These are phyloP conservation scores for Bacidia rubella DNA, from an alignment of 495 filamentous ascomycete species.

Conservation along the genomic window DNA sequence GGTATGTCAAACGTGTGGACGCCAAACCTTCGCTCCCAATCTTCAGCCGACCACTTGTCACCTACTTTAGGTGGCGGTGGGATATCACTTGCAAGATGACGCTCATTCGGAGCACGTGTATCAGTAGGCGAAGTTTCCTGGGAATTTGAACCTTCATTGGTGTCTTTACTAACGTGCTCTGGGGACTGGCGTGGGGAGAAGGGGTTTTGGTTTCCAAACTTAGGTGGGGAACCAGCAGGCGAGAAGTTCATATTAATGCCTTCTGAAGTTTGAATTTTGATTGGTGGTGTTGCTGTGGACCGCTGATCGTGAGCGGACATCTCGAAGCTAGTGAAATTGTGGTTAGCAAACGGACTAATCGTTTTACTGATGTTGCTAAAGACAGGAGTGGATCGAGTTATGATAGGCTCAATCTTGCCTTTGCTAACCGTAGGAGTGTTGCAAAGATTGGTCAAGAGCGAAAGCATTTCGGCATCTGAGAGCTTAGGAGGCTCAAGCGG, in stretches of 20 bases:
- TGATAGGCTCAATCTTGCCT: neutral
- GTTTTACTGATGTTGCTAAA: neutral
- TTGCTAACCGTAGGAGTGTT: slow-evolving; percentile 6
- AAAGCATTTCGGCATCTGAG: neutral
- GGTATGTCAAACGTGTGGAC: slow-evolving; percentile 3
- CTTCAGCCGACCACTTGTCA: slow-evolving; percentile 5
- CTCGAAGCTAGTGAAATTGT: slow-evolving; percentile 32
- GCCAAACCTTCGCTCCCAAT: slow-evolving; percentile 3
- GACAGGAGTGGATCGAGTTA: neutral
- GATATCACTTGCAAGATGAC: neutral
- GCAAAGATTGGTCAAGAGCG: slow-evolving; percentile 17
- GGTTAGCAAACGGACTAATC: slow-evolving; percentile 12
- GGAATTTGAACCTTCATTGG: neutral
- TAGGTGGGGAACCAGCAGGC: slow-evolving; percentile 44
- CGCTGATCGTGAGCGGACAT: slow-evolving; percentile 24
- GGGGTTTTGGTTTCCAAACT: slow-evolving; percentile 24
- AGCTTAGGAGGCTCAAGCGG: slow-evolving; percentile 5
- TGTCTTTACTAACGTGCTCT: neutral
- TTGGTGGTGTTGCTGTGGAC: slow-evolving; percentile 25
- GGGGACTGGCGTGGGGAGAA: neutral
- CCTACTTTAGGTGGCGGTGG: slow-evolving; percentile 7
- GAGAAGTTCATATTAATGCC: slow-evolving; percentile 66
- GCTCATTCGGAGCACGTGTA: neutral
- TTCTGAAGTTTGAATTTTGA: slow-evolving; percentile 49
- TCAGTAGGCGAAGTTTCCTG: neutral